A percentile compares a stretch with the other conserved stretches of the same genome.
These are phyloP conservation scores for Alliaria petiolata DNA, from an alignment of 345 rosid genomes.

Conservation along the genomic window DNA sequence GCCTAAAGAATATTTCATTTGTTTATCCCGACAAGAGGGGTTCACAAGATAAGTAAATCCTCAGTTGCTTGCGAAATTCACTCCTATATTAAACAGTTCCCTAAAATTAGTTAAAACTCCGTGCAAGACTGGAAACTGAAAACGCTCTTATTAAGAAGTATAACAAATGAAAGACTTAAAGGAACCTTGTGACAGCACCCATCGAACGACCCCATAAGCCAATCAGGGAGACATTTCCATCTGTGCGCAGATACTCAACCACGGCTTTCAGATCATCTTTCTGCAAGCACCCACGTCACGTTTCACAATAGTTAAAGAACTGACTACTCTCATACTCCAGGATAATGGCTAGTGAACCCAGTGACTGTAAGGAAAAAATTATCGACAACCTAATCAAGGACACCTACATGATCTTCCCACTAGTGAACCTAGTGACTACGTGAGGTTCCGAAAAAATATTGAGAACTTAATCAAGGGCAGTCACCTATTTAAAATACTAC, in stretches of 20 bases:
- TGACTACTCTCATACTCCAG: background rate
- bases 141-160: conserved; percentile 28
- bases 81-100: background rate
- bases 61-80: background rate
- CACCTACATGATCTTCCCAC: background rate
- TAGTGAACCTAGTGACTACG: background rate
- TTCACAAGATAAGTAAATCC: background rate
- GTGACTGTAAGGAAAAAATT: background rate
- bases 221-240: conserved; percentile 89
- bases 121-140: conserved; percentile 9
- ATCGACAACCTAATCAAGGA: background rate
- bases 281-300: conserved; percentile 37
- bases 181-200: conserved; percentile 92
- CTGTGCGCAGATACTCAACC: conserved; percentile 78
- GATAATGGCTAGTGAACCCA: background rate
- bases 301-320: background rate
- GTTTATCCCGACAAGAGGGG: background rate
- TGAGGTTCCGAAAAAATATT: background rate
- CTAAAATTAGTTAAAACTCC: background rate
- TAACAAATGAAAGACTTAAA: conserved; percentile 8
- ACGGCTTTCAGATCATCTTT: conserved; percentile 84
- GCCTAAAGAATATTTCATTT: background rate
- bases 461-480: background rate
- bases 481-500: background rate
- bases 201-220: conserved; percentile 98